phyloP scores from a whole-genome alignment of 1,284 basidiomycete genomes.

The Cystobasidiaceae sp. region DNA sequence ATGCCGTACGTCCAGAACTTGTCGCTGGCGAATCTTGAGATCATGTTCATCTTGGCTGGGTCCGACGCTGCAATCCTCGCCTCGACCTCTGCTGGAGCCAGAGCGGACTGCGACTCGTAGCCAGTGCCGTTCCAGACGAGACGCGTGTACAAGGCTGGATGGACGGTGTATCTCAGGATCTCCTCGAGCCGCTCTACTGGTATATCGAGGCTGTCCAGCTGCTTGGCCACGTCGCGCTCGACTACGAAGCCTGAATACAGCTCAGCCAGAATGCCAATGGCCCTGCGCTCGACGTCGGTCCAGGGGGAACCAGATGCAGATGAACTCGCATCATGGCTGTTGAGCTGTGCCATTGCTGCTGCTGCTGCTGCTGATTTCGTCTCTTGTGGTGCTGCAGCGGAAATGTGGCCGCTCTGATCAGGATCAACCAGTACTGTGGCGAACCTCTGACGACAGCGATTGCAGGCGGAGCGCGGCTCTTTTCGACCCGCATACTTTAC shows the following conservation, averaged over 20 bases:
- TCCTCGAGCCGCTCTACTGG: constrained; percentile 18
- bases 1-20: constrained; percentile 17
- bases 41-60: not conserved
- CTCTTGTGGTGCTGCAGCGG: not conserved
- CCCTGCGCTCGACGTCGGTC: constrained; percentile 10
- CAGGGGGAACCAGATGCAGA: not conserved
- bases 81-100: constrained; percentile 1
- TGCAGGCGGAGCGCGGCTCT: no score
- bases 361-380: not conserved
- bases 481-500: no score
- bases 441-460: no score
- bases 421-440: not conserved
- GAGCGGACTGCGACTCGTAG: constrained; percentile 13
- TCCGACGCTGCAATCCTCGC: not conserved
- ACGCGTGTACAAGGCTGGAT: constrained; percentile 19
- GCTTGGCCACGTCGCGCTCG: constrained; percentile 2
- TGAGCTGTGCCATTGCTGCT: not conserved
- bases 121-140: constrained; percentile 20
- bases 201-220: constrained; percentile 1
- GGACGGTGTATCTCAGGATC: constrained; percentile 9
- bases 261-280: constrained; percentile 5
- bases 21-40: constrained; percentile 18
- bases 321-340: not conserved
- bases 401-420: not conserved
- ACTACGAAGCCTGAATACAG: constrained; percentile 22